Conservation (phyloP, 1,284 basidiomycete genomes). For the Moesziomyces sp. region DNA sequence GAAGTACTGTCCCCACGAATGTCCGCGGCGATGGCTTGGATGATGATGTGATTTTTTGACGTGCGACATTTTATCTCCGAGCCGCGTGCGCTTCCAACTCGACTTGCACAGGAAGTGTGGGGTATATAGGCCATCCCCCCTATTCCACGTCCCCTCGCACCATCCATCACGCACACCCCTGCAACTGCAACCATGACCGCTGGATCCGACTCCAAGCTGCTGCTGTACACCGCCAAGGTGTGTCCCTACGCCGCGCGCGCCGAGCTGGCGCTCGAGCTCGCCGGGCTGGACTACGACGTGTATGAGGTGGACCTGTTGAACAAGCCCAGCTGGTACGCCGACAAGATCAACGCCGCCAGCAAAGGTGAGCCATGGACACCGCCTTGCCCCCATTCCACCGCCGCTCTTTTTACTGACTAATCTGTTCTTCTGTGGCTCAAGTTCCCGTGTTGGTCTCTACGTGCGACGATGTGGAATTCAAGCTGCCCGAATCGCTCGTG, state of each 20-base stretch:
- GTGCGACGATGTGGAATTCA: not conserved
- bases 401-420: not conserved
- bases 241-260: constrained; percentile 30
- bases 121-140: no score
- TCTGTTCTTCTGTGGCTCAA: not conserved
- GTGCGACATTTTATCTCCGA: no score
- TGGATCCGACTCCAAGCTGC: constrained; percentile 1
- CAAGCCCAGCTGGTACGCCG: constrained; percentile 29
- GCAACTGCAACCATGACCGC: constrained; percentile 1
- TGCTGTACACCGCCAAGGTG: constrained; percentile 37
- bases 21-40: no score
- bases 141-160: no score
- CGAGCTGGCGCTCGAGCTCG: constrained; percentile 20
- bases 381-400: not conserved
- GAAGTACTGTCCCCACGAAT: no score
- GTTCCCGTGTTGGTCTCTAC: constrained; percentile 20
- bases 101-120: no score
- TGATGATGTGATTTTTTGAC: no score
- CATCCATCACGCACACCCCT: no score
- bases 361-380: constrained; percentile 6
- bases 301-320: constrained; percentile 29
- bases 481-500: constrained; percentile 30
- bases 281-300: constrained; percentile 12
- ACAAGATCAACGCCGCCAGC: constrained; percentile 23
- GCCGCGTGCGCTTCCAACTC: no score